These are phyloP conservation scores for Sextonia rubra DNA, from an alignment of 164 flowering plant genomes.

Conservation along the genomic window DNA sequence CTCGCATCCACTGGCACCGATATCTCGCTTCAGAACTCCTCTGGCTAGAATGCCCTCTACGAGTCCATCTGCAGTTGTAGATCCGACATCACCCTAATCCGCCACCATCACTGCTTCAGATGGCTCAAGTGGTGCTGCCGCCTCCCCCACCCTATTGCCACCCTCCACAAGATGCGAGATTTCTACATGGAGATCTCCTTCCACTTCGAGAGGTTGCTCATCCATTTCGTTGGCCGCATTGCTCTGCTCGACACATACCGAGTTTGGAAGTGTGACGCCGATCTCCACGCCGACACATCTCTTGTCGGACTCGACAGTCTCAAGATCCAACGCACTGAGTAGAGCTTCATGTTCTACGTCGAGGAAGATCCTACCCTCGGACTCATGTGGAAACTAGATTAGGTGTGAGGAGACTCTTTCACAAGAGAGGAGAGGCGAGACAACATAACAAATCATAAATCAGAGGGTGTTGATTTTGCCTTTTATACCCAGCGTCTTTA, in stretches of 20 bases:
- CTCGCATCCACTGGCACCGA: conserved; percentile 82
- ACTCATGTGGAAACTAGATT: no score
- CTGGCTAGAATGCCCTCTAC: conserved; percentile 86
- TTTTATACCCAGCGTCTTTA: no score
- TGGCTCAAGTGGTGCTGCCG: conserved; percentile 94
- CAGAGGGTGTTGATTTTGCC: no score
- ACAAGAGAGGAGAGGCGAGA: no score
- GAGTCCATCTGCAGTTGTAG: conserved; percentile 61
- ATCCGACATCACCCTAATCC: conserved; percentile 49
- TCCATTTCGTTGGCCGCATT: conserved; percentile 79
- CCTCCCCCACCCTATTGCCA: conserved; percentile 70
- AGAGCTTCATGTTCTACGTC: conserved; percentile 82
- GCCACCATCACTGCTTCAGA: conserved; percentile 57
- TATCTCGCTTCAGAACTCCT: conserved; percentile 69
- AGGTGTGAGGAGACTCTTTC: no score
- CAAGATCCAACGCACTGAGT: conserved; percentile 83
- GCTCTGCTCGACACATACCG: conserved; percentile 93
- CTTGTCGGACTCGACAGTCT: conserved; percentile 90
- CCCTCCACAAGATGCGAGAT: conserved; percentile 76
- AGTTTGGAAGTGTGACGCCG: conserved; percentile 91
- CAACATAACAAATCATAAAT: no score
- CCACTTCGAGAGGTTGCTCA: conserved; percentile 90
- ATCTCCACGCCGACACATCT: conserved; percentile 84
- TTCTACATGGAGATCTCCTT: conserved; percentile 96
- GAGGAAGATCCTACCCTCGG: conserved; percentile 41